phyloP scores from a whole-genome alignment of 1,284 basidiomycete species.

The Boletellus deceptivus region DNA sequence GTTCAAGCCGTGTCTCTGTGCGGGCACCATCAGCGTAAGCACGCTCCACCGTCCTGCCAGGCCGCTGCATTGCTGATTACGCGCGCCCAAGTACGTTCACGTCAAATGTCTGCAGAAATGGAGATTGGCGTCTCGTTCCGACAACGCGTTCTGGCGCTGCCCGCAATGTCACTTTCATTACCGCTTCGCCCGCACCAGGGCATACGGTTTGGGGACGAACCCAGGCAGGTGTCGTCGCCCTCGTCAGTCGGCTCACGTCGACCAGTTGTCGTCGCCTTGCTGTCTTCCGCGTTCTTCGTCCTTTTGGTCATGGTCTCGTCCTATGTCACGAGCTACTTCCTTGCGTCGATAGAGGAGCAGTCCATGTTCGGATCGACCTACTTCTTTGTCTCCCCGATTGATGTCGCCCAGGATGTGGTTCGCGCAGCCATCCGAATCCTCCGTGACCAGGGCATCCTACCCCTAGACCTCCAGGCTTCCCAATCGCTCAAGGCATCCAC shows the following conservation, averaged over 20 bases:
- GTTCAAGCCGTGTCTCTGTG: constrained; percentile 75
- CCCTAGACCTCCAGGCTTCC: constrained; percentile 39
- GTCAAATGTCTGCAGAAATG: constrained; percentile 72
- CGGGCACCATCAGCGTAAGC: constrained; percentile 75
- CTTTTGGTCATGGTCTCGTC: constrained; percentile 67
- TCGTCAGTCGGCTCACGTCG: constrained; percentile 12
- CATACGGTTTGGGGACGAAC: constrained; percentile 70
- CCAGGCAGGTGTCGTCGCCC: constrained; percentile 45
- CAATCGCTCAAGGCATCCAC: constrained; percentile 10
- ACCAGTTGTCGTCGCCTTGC: constrained; percentile 61
- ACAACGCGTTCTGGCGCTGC: constrained; percentile 68
- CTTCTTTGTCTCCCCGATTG: constrained; percentile 56
- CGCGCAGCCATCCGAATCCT: constrained; percentile 63
- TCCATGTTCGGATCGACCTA: constrained; percentile 43
- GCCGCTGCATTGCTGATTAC: constrained; percentile 15
- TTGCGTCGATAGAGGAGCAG: constrained; percentile 39
- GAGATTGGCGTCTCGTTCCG: constrained; percentile 57
- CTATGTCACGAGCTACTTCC: constrained; percentile 65
- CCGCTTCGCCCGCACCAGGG: constrained; percentile 64
- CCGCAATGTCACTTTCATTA: constrained; percentile 76
- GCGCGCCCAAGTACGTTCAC: constrained; percentile 60
- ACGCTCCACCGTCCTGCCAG: constrained; percentile 3
- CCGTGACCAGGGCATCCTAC: constrained; percentile 50
- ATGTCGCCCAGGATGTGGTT: constrained; percentile 61
- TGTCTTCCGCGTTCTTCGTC: constrained; percentile 66